These are phyloP conservation scores for Ustulina deusta DNA, from an alignment of 2,329 filamentous ascomycete species.

Conservation along the genomic window DNA sequence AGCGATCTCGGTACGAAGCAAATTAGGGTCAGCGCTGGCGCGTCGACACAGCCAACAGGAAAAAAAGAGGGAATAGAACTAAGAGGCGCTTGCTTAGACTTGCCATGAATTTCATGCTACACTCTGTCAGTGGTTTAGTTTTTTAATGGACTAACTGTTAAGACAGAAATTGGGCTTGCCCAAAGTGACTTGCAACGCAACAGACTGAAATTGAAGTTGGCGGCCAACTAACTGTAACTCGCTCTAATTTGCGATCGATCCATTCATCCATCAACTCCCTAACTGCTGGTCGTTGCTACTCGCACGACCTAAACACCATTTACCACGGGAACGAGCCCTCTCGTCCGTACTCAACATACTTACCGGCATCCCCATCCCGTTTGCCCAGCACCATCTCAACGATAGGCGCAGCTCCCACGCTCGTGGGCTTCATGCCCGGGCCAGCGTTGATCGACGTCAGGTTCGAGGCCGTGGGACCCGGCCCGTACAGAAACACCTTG, in stretches of 20 bases:
- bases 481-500: constrained; percentile 30
- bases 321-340: constrained; percentile 22
- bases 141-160: too few species aligned
- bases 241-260: too few species aligned
- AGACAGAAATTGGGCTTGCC: too few species aligned
- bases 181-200: too few species aligned
- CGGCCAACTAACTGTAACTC: too few species aligned
- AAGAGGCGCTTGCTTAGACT: neutral
- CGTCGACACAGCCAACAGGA: neutral
- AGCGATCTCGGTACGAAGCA: neutral
- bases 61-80: neutral
- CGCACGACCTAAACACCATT: neutral
- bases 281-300: too few species aligned
- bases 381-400: constrained; percentile 22
- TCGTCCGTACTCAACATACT: constrained; percentile 20
- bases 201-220: too few species aligned
- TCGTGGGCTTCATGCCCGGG: constrained; percentile 20
- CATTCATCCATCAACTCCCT: too few species aligned
- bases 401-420: constrained; percentile 22
- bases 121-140: too few species aligned
- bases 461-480: constrained; percentile 23
- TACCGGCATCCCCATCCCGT: constrained; percentile 23
- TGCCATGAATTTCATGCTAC: too few species aligned
- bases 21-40: too few species aligned
- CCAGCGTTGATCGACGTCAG: neutral